Conservation (phyloP, 2,329 filamentous ascomycete species). For the Chrysoporthe deuterocubensis region DNA sequence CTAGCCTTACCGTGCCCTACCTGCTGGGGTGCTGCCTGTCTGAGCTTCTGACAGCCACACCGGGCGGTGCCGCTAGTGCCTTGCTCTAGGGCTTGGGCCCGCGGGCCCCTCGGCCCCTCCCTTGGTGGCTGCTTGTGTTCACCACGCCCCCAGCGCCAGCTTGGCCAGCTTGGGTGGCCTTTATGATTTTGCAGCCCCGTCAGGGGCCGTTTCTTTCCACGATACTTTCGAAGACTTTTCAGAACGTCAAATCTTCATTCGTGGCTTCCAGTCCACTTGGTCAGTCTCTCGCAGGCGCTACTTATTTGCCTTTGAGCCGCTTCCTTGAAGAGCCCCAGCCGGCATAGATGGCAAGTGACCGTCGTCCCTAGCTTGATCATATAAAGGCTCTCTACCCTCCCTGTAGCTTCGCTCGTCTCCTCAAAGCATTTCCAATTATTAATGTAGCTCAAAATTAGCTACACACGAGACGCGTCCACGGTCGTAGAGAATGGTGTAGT, state of each 20-base stretch:
- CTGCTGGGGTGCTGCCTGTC: not conserved
- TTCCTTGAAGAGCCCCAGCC: too few species aligned
- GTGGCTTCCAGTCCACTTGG: too few species aligned
- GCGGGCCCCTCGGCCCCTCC: too few species aligned
- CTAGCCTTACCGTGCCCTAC: not conserved
- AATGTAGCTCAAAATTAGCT: not conserved
- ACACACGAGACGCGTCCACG: not conserved
- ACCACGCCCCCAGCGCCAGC: not conserved
- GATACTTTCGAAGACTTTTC: not conserved
- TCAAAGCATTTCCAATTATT: too few species aligned
- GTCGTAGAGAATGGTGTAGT: not conserved
- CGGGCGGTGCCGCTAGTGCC: not conserved
- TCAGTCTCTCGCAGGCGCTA: too few species aligned
- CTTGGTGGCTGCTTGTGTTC: not conserved
- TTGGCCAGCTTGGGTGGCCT: not conserved
- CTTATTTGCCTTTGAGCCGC: too few species aligned
- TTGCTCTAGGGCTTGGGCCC: not conserved
- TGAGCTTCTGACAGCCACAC: slow-evolving; percentile 6
- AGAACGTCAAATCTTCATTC: too few species aligned
- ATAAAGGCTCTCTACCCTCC: not conserved
- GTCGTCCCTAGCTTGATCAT: too few species aligned
- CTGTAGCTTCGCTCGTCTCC: not conserved
- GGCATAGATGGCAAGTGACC: too few species aligned
- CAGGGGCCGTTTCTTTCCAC: not conserved
- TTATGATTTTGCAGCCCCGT: not conserved